Conservation (phyloP, 2,329 filamentous ascomycete species). For the Fusarium albidum region DNA sequence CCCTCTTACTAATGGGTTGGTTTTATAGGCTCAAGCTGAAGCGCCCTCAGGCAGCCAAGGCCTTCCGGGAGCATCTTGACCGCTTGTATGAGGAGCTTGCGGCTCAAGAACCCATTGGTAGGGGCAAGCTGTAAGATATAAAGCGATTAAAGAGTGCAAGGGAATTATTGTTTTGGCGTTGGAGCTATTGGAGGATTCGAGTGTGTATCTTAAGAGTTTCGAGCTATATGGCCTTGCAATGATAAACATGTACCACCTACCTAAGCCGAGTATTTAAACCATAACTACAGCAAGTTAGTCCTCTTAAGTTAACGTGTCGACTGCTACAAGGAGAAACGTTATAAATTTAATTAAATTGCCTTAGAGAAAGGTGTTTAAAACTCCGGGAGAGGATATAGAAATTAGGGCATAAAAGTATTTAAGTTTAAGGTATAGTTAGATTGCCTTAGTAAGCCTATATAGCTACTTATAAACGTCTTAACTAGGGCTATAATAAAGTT, state of each 20-base stretch:
- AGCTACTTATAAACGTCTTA: background rate
- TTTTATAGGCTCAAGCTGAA: constrained; percentile 64
- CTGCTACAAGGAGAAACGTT: too few relatives aligned
- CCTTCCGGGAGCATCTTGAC: constrained; percentile 61
- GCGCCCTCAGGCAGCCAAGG: constrained; percentile 63
- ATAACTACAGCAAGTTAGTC: background rate
- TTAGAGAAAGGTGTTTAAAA: too few relatives aligned
- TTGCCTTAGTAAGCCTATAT: background rate
- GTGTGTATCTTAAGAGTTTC: constrained; percentile 7
- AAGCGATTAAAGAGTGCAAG: background rate
- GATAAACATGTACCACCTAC: constrained; percentile 5
- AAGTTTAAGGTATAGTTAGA: background rate
- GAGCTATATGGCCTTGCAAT: constrained; percentile 25
- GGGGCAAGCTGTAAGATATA: constrained; percentile 38
- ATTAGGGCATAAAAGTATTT: too few relatives aligned
- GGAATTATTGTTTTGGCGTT: constrained; percentile 13
- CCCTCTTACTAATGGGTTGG: constrained; percentile 16
- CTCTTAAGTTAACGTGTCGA: too few relatives aligned
- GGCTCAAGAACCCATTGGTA: constrained; percentile 22
- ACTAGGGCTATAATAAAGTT: constrained; percentile 1
- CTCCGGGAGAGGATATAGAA: too few relatives aligned
- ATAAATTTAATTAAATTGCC: too few relatives aligned
- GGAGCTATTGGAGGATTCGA: constrained; percentile 6
- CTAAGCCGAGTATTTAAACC: background rate
- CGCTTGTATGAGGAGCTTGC: constrained; percentile 64